A percentile compares a stretch with the other conserved stretches of the same genome.
Conservation (phyloP, 2,329 filamentous ascomycete species). For the Ramularia collo-cygni region DNA sequence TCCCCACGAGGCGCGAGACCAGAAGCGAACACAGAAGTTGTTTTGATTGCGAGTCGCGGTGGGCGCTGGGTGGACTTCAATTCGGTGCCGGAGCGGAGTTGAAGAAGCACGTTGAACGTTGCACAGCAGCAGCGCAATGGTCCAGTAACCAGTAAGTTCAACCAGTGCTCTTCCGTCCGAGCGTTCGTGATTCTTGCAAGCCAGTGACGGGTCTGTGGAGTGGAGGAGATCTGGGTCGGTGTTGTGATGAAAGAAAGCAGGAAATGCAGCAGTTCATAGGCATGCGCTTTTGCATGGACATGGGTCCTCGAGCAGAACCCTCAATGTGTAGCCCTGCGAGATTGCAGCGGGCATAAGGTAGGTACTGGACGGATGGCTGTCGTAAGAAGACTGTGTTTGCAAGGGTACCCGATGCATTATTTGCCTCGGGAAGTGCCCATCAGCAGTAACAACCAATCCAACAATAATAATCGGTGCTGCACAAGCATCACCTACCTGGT, state of each 20-base stretch:
- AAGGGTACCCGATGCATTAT: too few relatives aligned
- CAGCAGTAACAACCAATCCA: too few relatives aligned
- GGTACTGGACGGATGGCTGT: too few relatives aligned
- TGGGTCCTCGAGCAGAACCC: too few relatives aligned
- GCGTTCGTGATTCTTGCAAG: conserved; percentile 6
- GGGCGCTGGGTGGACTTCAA: conserved; percentile 16
- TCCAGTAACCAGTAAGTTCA: conserved; percentile 4
- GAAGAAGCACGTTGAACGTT: conserved; percentile 14
- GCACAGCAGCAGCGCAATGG: conserved; percentile 11
- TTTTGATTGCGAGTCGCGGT: conserved; percentile 10
- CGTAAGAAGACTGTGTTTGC: too few relatives aligned
- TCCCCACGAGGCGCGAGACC: conserved; percentile 14
- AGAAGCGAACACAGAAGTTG: conserved; percentile 7
- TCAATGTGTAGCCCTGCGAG: too few relatives aligned
- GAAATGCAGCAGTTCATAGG: too few relatives aligned
- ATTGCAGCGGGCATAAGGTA: too few relatives aligned
- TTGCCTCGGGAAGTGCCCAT: too few relatives aligned
- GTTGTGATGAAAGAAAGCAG: conserved; percentile 2
- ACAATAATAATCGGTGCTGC: too few relatives aligned
- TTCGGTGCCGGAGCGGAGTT: conserved; percentile 5
- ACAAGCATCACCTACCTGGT: too few relatives aligned
- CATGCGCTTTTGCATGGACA: too few relatives aligned
- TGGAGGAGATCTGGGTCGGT: conserved; percentile 1
- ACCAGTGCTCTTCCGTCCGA: conserved; percentile 4
- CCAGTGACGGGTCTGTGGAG: conserved; percentile 5